A percentile compares a stretch with the other conserved stretches of the same genome.
Evolutionary conservation across 2,329 filamentous ascomycete genomes (phyloP).

Genomic region (Aspergillus terreus): DNA sequence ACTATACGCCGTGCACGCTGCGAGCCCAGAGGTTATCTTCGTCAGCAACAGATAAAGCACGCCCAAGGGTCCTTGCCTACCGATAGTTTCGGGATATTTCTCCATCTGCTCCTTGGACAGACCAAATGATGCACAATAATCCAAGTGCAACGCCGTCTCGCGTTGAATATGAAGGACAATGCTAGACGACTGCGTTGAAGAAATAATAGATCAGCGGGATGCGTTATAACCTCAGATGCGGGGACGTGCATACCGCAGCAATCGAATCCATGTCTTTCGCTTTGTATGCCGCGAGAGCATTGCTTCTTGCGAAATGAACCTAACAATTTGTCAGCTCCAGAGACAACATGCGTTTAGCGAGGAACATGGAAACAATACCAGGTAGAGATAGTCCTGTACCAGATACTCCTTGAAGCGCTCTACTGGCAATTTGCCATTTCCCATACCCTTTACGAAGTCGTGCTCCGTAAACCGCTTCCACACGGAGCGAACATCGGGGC

Average conservation of each 20-base stretch:
- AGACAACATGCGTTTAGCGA: background rate
- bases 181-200: slow-evolving; percentile 51
- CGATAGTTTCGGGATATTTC: slow-evolving; percentile 68
- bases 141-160: slow-evolving; percentile 77
- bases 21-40: background rate
- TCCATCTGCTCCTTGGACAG: slow-evolving; percentile 71
- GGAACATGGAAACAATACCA: slow-evolving; percentile 50
- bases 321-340: slow-evolving; percentile 29
- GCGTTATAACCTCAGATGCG: background rate
- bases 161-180: slow-evolving; percentile 73
- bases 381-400: slow-evolving; percentile 86
- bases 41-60: slow-evolving; percentile 4
- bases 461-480: slow-evolving; percentile 80
- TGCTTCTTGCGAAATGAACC: slow-evolving; percentile 84
- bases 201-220: background rate
- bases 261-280: slow-evolving; percentile 70
- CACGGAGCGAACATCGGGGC: slow-evolving; percentile 66
- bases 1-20: slow-evolving; percentile 77
- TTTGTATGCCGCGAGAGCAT: slow-evolving; percentile 83
- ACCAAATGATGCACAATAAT: slow-evolving; percentile 79
- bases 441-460: slow-evolving; percentile 74
- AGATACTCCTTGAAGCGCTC: slow-evolving; percentile 85
- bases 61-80: slow-evolving; percentile 38
- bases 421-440: slow-evolving; percentile 68
- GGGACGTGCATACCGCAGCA: slow-evolving; percentile 52